Evolutionary conservation across 2,329 filamentous ascomycete species (phyloP), one percentile per base, ranked within the genome.

Genomic region (Trichoderma sp.): DNA sequence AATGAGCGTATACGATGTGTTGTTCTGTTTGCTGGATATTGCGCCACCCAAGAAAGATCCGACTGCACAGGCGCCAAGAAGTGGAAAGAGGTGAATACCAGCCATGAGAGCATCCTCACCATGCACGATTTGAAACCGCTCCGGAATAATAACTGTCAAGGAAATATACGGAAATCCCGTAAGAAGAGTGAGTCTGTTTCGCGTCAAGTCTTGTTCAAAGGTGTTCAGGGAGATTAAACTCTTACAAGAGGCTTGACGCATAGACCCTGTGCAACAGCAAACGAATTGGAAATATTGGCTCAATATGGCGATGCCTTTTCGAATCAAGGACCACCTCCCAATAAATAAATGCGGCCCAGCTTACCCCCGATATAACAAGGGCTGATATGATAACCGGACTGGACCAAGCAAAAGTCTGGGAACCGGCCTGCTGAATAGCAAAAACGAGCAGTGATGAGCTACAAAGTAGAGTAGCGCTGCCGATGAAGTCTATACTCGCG

Each of bases 51-150:
- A 74, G 56, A 89, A 87, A 2, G 87, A 89, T 0, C 87, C 88
- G 4, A 88, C 75, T 0, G 89, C 87, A 43, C 86, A 88, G 2
- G 86, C 80, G 2, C 85, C 86, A 0, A 90, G 83, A 80, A 91
- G 83, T 0, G 89, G 89, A 15, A 91, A 80, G 6, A 90, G 82
- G 58, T 89, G 86, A 4, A 90, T 77, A 5, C 89, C 88, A 0
- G 88, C 87, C 76, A 84, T 83, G 28, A 90, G 81, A 0, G 86
- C 83, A 36, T 80, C 83, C 63, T 89, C 83, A 6, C 81, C 81
- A 73, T 89, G 86, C 67, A 90, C 85, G 47, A 90, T 86, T 73
- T 91, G 88, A 64, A 90, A 88, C 7, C 88, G 82, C 74, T 91
- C 87, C 0, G 89, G 89, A 5, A 91, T 83, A 36, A 86, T 84